A percentile compares a stretch with the other conserved stretches of the same genome.
These are phyloP conservation scores for Phytopythium vexans DNA, from an alignment of 352 stramenopile genomes.

Conservation along the genomic window DNA sequence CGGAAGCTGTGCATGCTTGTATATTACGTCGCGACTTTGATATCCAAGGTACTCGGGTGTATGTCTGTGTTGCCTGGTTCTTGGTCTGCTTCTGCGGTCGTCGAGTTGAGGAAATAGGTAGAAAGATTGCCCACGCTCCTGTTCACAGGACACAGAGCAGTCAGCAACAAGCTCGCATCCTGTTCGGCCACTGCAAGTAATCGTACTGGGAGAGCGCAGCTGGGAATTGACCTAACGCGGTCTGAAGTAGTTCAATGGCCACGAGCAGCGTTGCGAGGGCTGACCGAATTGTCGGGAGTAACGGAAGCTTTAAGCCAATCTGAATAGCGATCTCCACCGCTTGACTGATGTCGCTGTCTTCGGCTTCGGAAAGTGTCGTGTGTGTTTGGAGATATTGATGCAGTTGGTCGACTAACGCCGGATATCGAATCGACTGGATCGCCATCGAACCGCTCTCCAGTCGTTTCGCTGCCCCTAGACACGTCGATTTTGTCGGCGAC, in stretches of 20 bases:
- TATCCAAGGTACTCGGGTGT: neutral
- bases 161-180: neutral
- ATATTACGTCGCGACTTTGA: too few relatives aligned
- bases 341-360: conserved; percentile 15
- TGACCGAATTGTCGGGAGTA: conserved; percentile 10
- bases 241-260: conserved; percentile 17
- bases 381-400: conserved; percentile 18
- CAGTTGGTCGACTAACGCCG: conserved; percentile 17
- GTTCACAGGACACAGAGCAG: neutral
- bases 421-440: conserved; percentile 19
- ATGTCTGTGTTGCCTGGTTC: neutral
- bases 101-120: neutral
- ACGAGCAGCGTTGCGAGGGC: conserved; percentile 17
- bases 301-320: conserved; percentile 17
- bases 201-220: conserved; percentile 22
- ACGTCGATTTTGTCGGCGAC: conserved; percentile 10
- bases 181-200: neutral
- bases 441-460: conserved; percentile 8
- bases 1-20: too few relatives aligned
- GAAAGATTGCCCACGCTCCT: neutral
- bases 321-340: conserved; percentile 14
- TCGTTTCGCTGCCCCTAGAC: conserved; percentile 11
- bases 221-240: conserved; percentile 12
- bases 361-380: conserved; percentile 6
- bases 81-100: neutral